Conservation (phyloP, 2,329 filamentous ascomycete species). For the Fusarium oligoseptatum region DNA sequence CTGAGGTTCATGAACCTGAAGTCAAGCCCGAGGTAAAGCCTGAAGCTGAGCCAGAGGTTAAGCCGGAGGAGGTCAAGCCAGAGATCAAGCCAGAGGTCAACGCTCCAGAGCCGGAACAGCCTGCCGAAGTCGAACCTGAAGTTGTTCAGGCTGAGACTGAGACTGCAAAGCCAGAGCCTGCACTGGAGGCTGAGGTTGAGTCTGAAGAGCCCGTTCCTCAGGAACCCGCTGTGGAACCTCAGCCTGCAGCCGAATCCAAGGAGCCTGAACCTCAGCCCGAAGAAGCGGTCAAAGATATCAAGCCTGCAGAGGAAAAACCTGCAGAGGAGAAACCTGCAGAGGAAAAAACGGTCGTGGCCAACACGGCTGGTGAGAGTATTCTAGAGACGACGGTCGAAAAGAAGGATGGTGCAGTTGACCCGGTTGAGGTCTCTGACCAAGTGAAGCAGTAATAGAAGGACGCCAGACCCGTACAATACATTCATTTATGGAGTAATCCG, state of each 20-base stretch:
- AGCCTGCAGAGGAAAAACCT: constrained; percentile 25
- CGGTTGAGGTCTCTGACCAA: constrained; percentile 53
- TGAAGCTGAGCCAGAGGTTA: constrained; percentile 23
- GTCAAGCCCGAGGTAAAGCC: constrained; percentile 15
- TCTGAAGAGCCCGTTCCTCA: constrained; percentile 21
- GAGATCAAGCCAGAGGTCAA: constrained; percentile 14
- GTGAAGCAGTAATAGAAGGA: constrained; percentile 44
- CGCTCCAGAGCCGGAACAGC: constrained; percentile 7
- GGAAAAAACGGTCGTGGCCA: constrained; percentile 56
- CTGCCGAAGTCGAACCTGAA: constrained; percentile 25
- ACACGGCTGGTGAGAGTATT: constrained; percentile 61
- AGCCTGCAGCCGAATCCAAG: background rate
- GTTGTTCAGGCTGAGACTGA: constrained; percentile 27
- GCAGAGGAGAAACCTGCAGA: constrained; percentile 46
- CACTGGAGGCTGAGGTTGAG: constrained; percentile 24
- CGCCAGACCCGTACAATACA: background rate
- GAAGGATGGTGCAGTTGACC: constrained; percentile 52
- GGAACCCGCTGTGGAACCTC: constrained; percentile 31
- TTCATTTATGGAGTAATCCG: constrained; percentile 11
- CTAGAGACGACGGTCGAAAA: constrained; percentile 55
- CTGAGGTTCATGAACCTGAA: constrained; percentile 18
- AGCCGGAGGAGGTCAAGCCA: constrained; percentile 20
- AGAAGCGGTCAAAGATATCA: background rate
- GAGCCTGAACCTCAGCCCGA: constrained; percentile 12
- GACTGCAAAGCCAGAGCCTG: constrained; percentile 28